A percentile compares a stretch with the other conserved stretches of the same genome.
phyloP scores from a whole-genome alignment of 1,284 basidiomycete genomes.

The Heterobasidion occidentale region DNA sequence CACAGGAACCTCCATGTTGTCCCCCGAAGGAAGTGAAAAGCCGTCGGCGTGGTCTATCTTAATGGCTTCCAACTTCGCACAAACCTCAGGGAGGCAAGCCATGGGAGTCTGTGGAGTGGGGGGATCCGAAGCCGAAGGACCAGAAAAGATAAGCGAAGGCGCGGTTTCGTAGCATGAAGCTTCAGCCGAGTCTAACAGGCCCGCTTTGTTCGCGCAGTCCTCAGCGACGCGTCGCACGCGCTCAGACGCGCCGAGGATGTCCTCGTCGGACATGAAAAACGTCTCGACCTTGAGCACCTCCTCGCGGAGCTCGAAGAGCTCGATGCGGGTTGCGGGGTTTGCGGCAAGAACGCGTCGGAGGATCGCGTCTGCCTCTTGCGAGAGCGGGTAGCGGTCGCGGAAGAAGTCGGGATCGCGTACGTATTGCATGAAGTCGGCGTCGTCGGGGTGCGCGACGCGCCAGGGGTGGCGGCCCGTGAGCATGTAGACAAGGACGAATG shows the following conservation, averaged over 20 bases:
- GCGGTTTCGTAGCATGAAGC: no score
- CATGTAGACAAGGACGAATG: constrained; percentile 53
- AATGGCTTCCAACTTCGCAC: no score
- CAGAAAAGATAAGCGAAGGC: no score
- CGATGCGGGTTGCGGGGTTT: constrained; percentile 20
- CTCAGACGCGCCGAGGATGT: constrained; percentile 17
- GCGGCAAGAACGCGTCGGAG: constrained; percentile 19
- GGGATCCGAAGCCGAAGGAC: no score
- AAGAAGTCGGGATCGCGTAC: background rate
- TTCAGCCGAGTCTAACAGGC: no score
- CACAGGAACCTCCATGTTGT: no score
- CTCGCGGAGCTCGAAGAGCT: constrained; percentile 54
- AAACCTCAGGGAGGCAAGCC: no score
- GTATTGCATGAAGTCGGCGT: constrained; percentile 40
- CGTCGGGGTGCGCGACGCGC: constrained; percentile 65
- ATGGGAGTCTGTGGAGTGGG: no score
- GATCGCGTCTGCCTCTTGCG: constrained; percentile 16
- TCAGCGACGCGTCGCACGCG: background rate
- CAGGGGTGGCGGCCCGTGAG: constrained; percentile 85
- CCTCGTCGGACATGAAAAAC: constrained; percentile 61
- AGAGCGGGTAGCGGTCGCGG: constrained; percentile 28
- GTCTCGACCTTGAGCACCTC: constrained; percentile 52
- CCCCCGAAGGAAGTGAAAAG: no score
- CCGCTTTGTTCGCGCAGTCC: background rate
- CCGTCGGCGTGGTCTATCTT: no score